Evolutionary conservation across 345 rosid species (phyloP).

Genomic region (Durio zibethinus): DNA sequence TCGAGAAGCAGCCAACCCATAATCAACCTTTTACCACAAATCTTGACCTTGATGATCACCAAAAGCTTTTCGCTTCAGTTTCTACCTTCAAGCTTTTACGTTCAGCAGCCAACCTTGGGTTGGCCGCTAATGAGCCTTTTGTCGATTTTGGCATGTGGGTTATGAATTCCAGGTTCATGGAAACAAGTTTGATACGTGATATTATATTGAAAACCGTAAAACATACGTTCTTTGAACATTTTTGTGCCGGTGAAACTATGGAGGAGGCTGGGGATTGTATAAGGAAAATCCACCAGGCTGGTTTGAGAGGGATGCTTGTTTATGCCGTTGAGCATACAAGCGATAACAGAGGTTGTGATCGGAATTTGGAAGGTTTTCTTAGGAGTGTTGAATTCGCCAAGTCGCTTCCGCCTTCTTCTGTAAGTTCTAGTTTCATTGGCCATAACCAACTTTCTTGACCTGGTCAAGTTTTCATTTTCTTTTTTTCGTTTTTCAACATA

Average conservation of each 20-base stretch:
- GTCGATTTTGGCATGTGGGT: constrained; percentile 77
- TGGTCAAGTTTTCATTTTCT: background rate
- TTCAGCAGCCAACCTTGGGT: constrained; percentile 46
- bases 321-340: constrained; percentile 69
- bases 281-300: constrained; percentile 43
- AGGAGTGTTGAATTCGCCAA: constrained; percentile 50
- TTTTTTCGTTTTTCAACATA: background rate
- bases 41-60: constrained; percentile 52
- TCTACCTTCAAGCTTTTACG: constrained; percentile 51
- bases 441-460: too few species aligned
- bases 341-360: constrained; percentile 55
- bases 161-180: constrained; percentile 67
- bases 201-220: constrained; percentile 34
- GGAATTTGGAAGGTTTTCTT: constrained; percentile 56
- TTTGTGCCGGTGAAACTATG: constrained; percentile 70
- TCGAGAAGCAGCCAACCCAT: constrained; percentile 22
- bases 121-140: constrained; percentile 51
- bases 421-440: constrained; percentile 32
- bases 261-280: constrained; percentile 42
- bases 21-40: background rate
- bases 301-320: constrained; percentile 71
- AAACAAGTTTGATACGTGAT: constrained; percentile 36
- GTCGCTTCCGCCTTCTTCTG: constrained; percentile 62
- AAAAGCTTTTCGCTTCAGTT: constrained; percentile 46
- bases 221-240: constrained; percentile 70